A percentile compares a stretch with the other conserved stretches of the same genome.
Conservation (phyloP, 192 early-diverging fungal genomes). For the Coemansia sp. region DNA sequence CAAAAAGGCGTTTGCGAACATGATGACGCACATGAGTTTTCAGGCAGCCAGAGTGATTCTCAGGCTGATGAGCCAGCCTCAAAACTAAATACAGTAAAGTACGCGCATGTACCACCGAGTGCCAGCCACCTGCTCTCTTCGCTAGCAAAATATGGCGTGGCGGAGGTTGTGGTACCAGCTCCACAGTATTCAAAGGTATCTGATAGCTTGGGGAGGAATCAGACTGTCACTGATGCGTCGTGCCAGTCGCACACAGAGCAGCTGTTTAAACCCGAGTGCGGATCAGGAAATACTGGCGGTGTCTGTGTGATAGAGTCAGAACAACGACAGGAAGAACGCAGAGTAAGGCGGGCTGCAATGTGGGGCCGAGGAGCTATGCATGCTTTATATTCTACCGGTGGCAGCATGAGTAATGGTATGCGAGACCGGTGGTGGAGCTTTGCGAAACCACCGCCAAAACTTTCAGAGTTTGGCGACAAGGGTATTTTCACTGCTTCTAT, state of each 20-base stretch:
- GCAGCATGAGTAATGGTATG: background rate
- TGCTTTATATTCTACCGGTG: background rate
- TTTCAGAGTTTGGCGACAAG: background rate
- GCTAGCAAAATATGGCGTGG: constrained; percentile 3
- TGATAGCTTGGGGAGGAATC: constrained; percentile 11
- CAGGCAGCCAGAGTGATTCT: too few relatives aligned
- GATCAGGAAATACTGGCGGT: background rate
- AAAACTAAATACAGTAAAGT: background rate
- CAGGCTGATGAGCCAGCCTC: too few relatives aligned
- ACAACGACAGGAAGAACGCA: background rate
- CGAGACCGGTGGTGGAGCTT: constrained; percentile 34
- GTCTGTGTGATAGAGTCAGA: constrained; percentile 1
- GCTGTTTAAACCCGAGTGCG: constrained; percentile 24
- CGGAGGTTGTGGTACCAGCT: constrained; percentile 13
- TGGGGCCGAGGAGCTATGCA: constrained; percentile 14
- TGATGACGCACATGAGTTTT: too few relatives aligned
- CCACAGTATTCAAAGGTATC: constrained; percentile 21
- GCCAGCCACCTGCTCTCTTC: background rate
- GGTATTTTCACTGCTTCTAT: background rate
- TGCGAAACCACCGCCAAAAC: constrained; percentile 28
- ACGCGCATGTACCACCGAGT: background rate
- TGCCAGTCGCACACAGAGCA: background rate
- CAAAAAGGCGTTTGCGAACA: background rate
- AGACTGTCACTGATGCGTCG: background rate
- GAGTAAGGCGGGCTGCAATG: constrained; percentile 20